Evolutionary conservation across 352 stramenopile species (phyloP).

Genomic region (Phytophthora podocarpi): DNA sequence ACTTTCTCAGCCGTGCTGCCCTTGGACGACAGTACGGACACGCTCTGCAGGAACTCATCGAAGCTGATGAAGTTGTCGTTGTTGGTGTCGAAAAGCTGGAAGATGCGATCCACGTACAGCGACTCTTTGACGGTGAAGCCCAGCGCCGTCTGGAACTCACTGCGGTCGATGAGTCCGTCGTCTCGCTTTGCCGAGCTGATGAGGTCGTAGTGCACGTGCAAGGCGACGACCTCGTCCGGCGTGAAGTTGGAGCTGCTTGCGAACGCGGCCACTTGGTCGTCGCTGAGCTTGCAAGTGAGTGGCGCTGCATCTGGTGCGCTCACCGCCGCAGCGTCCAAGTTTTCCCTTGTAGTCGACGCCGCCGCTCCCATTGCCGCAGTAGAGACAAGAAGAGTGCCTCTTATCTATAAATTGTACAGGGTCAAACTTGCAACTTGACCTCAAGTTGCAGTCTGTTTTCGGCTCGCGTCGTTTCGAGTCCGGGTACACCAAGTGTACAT

Average conservation of each 20-base stretch:
- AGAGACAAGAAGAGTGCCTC: too few relatives aligned
- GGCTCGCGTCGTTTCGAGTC: conserved; percentile 12
- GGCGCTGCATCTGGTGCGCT: conserved; percentile 4
- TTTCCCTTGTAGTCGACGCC: conserved; percentile 66
- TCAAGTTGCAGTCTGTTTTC: conserved; percentile 20
- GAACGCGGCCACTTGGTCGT: conserved; percentile 54
- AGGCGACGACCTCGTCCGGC: conserved; percentile 58
- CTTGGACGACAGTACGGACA: conserved; percentile 78
- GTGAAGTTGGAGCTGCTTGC: conserved; percentile 57
- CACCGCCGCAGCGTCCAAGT: conserved; percentile 16
- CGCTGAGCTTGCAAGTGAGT: conserved; percentile 59
- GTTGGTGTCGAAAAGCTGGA: conserved; percentile 82
- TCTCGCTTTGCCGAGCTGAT: conserved; percentile 68
- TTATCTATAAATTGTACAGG: not conserved
- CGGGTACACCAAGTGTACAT: not conserved
- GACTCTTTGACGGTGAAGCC: conserved; percentile 83
- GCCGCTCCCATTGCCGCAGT: conserved; percentile 53
- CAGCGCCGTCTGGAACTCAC: conserved; percentile 80
- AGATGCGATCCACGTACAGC: conserved; percentile 84
- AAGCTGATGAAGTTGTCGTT: conserved; percentile 84
- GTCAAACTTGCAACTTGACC: too few relatives aligned
- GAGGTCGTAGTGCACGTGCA: conserved; percentile 69
- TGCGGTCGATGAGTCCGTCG: conserved; percentile 76
- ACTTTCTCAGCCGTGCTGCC: conserved; percentile 71
- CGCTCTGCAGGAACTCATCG: conserved; percentile 75